Evolutionary conservation across 1,139 yeast species (phyloP).

Genomic region (Nakaseomyces uthaithaninus): DNA sequence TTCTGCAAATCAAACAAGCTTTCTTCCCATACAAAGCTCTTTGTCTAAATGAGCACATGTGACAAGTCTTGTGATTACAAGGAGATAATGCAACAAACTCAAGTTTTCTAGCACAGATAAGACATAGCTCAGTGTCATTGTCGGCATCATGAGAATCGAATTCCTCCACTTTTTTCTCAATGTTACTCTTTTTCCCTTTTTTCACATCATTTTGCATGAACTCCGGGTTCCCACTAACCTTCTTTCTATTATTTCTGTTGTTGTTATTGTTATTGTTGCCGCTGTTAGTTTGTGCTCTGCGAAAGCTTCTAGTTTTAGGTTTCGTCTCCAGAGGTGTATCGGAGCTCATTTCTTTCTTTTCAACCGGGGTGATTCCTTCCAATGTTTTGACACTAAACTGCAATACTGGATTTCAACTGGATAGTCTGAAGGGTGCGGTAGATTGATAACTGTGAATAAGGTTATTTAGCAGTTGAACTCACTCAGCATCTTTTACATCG

Average conservation of each 20-base stretch:
- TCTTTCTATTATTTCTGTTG: background rate
- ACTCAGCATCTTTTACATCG: no score
- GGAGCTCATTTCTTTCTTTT: background rate
- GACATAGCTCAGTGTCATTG: constrained; percentile 44
- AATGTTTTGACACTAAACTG: no score
- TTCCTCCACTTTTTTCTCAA: background rate
- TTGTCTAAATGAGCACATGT: constrained; percentile 72
- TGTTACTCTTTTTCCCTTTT: constrained; percentile 2
- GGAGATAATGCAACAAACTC: constrained; percentile 61
- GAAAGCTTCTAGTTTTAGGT: constrained; percentile 5
- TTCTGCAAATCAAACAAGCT: constrained; percentile 75
- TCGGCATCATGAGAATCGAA: constrained; percentile 26
- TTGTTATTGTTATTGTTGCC: background rate
- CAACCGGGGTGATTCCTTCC: no score
- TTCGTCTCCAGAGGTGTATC: background rate
- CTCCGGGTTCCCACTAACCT: constrained; percentile 3
- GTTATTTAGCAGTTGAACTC: no score
- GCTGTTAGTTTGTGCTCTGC: constrained; percentile 1
- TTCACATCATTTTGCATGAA: background rate
- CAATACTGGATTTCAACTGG: no score
- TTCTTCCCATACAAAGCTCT: constrained; percentile 69
- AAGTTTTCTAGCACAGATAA: constrained; percentile 76
- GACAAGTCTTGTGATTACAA: constrained; percentile 82
- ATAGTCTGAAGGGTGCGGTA: no score
- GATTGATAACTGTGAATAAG: no score